phyloP scores from a whole-genome alignment of 345 rosid genomes.

The Ailanthus altissimus region DNA sequence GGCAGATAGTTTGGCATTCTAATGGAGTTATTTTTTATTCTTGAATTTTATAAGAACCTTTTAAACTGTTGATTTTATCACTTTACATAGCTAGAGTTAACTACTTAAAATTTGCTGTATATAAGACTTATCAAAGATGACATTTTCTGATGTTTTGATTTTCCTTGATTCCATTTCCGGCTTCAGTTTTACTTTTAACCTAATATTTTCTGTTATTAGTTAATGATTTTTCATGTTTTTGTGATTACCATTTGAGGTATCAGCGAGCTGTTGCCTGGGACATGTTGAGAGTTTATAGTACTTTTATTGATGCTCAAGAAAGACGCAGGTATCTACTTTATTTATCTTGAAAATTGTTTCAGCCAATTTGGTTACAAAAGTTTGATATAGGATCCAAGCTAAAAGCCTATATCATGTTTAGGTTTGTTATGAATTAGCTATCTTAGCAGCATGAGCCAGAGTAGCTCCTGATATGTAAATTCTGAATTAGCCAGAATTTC shows the following conservation, averaged over 20 bases:
- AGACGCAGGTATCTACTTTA: constrained; percentile 66
- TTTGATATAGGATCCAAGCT: background rate
- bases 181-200: background rate
- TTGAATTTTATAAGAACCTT: no score
- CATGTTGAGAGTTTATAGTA: constrained; percentile 87
- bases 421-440: background rate
- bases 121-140: background rate
- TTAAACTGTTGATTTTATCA: background rate
- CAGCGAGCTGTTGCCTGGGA: constrained; percentile 94
- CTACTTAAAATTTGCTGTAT: background rate
- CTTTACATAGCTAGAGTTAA: background rate
- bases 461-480: constrained; percentile 6
- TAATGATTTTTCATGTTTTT: background rate
- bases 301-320: constrained; percentile 75
- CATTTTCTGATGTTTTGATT: background rate
- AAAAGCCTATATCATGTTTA: background rate
- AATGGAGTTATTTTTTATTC: background rate
- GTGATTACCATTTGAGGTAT: constrained; percentile 19
- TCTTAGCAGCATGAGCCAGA: background rate
- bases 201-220: background rate
- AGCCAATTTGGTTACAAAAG: background rate
- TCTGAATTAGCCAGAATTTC: background rate
- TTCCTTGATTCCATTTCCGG: background rate
- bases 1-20: constrained; percentile 3
- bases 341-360: constrained; percentile 13